Base-by-base conservation (phyloP, 768 basidiomycete genomes). In the Termitomyces sp. region DNA sequence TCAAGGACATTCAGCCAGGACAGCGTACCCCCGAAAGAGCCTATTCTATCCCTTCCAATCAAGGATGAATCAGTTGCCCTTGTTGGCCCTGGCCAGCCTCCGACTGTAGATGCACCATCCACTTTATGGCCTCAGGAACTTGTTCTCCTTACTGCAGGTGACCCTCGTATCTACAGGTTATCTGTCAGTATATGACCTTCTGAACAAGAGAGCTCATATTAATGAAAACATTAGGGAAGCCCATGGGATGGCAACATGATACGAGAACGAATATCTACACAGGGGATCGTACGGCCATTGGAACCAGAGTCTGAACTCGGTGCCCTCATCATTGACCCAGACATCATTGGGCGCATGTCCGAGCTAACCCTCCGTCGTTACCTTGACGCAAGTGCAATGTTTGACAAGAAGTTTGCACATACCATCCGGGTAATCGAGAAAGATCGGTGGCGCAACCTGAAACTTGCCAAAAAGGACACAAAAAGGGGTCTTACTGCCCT, bases 231-330 rank as follows among this genome's bases (percentile, higher is more conserved):
- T 30, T 59, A 80, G 77, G 70, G 74, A 57, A 59, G 59, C 19
- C 61, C 61, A 14, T 78, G 76, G 74, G 69, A 68, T 57, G 79
- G 79, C 50, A 74, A 78, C 37, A 97, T 98, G 86, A 91, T 98
- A 54, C 83, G 96, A 35, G 96, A 98, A 70, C 81, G 97, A 19
- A 84, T 98, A 27, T 87, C 89, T 1, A 89, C 85, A 1, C 79
- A 79, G 10, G 97, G 97, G 7, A 69, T 86, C n/a, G 75, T 93
- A n/a, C 83, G 94, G 17, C 78, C 89, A 0, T 73, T 99, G 35
- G 95, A 98, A 61, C 73, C 86, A 0, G 82, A 85, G 61, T 65
- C 69, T 14, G 83, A 89, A 48, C 74, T 98, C 0, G 71, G 73
- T 14, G 90, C 85, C 4, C 76, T 95, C 55, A 76, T 76, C 30